phyloP scores from a whole-genome alignment of 1,139 yeast genomes.

The Lodderomyces metapsilosis region DNA sequence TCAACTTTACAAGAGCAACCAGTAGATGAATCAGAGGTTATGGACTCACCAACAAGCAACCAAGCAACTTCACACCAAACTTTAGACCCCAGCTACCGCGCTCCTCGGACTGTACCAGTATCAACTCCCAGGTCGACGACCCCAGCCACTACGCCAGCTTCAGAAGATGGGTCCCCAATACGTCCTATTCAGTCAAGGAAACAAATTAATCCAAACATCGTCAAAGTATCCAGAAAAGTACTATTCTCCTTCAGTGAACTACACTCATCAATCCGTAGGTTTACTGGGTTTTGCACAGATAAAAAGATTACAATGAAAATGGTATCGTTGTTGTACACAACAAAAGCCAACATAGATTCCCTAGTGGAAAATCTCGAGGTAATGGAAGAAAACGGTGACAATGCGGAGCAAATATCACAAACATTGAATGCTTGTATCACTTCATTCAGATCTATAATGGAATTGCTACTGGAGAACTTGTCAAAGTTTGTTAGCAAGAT shows the following conservation, averaged over 20 bases:
- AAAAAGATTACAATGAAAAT: conserved; percentile 59
- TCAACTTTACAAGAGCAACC: conserved; percentile 67
- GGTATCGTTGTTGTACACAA: conserved; percentile 53
- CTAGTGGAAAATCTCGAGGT: conserved; percentile 59
- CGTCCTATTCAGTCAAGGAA: conserved; percentile 11
- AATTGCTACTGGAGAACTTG: conserved; percentile 47
- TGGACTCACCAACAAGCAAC: conserved; percentile 4
- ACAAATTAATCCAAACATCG: conserved; percentile 27
- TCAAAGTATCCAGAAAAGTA: conserved; percentile 55
- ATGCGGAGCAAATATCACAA: conserved; percentile 28
- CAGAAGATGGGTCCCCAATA: conserved; percentile 11
- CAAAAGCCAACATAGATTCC: conserved; percentile 58
- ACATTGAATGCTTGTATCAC: conserved; percentile 35
- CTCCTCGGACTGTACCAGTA: conserved; percentile 1
- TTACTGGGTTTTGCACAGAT: conserved; percentile 66
- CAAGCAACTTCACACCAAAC: conserved; percentile 11
- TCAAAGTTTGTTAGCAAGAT: conserved; percentile 50
- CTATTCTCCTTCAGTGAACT: conserved; percentile 66
- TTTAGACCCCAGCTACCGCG: conserved; percentile 5
- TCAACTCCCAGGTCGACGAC: background rate
- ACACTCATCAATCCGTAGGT: conserved; percentile 65
- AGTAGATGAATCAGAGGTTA: conserved; percentile 23
- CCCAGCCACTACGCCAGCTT: background rate
- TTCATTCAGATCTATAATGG: conserved; percentile 54
- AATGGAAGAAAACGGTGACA: conserved; percentile 45